phyloP scores from a whole-genome alignment of 495 filamentous ascomycete genomes.

The Penicillium malachiteum region DNA sequence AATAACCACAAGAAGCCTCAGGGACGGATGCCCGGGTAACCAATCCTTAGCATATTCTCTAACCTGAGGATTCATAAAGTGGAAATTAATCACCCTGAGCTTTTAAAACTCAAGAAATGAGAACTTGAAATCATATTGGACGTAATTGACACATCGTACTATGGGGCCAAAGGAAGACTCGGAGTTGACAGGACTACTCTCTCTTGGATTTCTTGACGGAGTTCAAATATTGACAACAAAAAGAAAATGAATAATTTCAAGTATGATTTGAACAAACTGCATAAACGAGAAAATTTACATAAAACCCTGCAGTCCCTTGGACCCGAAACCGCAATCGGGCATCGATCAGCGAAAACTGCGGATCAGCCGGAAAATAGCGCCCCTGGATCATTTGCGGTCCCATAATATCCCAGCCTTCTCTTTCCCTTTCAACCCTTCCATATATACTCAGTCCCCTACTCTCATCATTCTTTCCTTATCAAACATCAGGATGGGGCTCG shows the following conservation, averaged over 20 bases:
- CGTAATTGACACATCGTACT: too few relatives aligned
- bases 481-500: conserved; percentile 42
- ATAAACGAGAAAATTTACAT: neutral
- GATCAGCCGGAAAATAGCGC: conserved; percentile 27
- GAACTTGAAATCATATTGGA: too few relatives aligned
- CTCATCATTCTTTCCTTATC: conserved; percentile 12
- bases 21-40: too few relatives aligned
- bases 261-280: neutral
- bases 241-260: neutral
- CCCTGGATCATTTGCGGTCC: conserved; percentile 20
- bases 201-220: too few relatives aligned
- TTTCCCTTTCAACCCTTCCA: neutral
- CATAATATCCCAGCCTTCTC: conserved; percentile 25
- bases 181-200: neutral
- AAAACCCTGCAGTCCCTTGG: too few relatives aligned
- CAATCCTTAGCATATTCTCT: too few relatives aligned
- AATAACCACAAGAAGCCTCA: too few relatives aligned
- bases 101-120: too few relatives aligned
- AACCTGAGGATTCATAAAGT: too few relatives aligned
- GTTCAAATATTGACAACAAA: too few relatives aligned
- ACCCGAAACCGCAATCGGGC: conserved; percentile 10
- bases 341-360: conserved; percentile 20
- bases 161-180: too few relatives aligned
- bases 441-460: neutral
- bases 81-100: too few relatives aligned